Base-by-base conservation (phyloP, 768 basidiomycete genomes). In the Nidularia pulvinata region DNA sequence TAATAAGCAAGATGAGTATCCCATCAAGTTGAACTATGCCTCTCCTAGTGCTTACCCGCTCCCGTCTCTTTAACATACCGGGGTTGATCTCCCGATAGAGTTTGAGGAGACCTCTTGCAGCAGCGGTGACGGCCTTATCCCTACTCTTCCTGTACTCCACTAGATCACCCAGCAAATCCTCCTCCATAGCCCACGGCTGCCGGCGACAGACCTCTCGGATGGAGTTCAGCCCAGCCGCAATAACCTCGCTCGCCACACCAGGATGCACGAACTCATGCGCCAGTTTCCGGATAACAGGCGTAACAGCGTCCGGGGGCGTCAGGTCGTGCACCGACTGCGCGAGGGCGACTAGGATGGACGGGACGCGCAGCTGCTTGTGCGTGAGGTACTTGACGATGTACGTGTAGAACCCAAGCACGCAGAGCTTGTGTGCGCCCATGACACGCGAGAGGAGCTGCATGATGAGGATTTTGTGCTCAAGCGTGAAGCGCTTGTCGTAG, bases 101-200 rank as follows among this genome's bases (percentile, higher is more conserved):
- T 65, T 90, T 91, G 49, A 98, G 70, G 46, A 99, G 65, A 11
- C 94, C 91, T 30, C 97, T 78, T 2, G 93, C 88, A 45, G 91
- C 94, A n/a, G 91, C 84, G 6, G 89, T 87, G 43, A 97, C 94
- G 1, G 89, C 82, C 74, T 98, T 98, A 70, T 98, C 97, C 61
- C 88, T 84, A 61, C 93, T 95, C 75, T 97, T 98, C 65, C 88
- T 80, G 68, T 99, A 99, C 70, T 94, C 95, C 49, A 98, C 83
- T 57, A 99, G 69, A 71, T 99, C 97, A 3, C 89, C 86, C 4
- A 99, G 75, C 25, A 98, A 69, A 62, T 98, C 96, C 59, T 93
- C 93, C 59, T 96, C 93, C 89, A 99, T 98, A 51, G 91, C 86
- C 93, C 94, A 95, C 4, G 96, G 93, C 65, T 99, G 97, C 37